These are phyloP conservation scores for Anthostomella pinea DNA, from an alignment of 2,329 filamentous ascomycete genomes.

Conservation along the genomic window DNA sequence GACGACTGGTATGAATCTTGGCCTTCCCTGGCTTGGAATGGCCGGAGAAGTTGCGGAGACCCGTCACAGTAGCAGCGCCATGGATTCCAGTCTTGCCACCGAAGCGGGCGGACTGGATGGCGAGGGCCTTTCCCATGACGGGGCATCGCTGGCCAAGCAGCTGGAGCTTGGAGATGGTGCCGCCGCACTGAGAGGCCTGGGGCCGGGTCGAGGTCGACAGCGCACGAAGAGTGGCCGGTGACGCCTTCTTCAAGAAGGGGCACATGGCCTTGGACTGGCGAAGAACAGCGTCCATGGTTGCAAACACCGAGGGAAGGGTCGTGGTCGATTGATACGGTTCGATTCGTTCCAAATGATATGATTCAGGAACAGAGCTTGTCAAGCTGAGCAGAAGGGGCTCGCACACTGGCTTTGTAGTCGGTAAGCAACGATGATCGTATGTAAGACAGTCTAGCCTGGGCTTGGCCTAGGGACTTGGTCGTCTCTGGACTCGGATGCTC, in stretches of 20 bases:
- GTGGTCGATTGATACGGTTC: too few relatives aligned
- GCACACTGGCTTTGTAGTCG: too few relatives aligned
- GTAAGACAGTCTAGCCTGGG: too few relatives aligned
- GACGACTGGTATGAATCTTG: constrained; percentile 75
- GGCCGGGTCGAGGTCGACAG: constrained; percentile 72
- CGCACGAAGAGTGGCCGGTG: constrained; percentile 84
- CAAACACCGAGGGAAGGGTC: too few relatives aligned
- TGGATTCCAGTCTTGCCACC: constrained; percentile 38
- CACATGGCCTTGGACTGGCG: constrained; percentile 96
- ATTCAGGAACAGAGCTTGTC: too few relatives aligned
- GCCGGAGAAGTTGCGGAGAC: constrained; percentile 50
- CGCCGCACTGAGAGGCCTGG: constrained; percentile 72
- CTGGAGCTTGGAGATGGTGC: constrained; percentile 96
- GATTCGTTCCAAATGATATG: too few relatives aligned
- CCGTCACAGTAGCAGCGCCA: constrained; percentile 43
- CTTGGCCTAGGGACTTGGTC: too few relatives aligned
- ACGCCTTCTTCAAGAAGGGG: constrained; percentile 94
- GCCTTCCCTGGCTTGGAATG: constrained; percentile 60
- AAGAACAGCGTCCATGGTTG: constrained; percentile 89
- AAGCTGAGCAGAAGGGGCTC: too few relatives aligned
- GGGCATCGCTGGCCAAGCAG: constrained; percentile 92
- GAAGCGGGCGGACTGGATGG: constrained; percentile 69
- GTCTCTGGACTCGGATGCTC: constrained; percentile 2
- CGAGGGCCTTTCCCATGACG: constrained; percentile 97
- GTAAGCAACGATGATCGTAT: too few relatives aligned